phyloP scores from a whole-genome alignment of 768 basidiomycete species.

The Dictyophora rubrovolvata region DNA sequence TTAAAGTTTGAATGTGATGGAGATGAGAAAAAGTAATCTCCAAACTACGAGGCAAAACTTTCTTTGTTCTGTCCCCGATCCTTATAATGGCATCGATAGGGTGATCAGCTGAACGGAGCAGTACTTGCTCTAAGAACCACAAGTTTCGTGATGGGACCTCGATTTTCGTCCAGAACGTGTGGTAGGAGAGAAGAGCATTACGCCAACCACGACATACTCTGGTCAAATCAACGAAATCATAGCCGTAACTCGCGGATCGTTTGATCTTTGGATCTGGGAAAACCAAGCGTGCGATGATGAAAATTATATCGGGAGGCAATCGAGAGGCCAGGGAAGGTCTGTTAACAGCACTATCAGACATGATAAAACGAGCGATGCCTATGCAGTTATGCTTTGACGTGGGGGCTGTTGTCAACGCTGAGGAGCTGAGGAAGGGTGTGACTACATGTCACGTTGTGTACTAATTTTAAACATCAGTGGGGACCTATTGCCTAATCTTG shows the following conservation, averaged over 20 bases:
- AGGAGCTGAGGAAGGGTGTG: background rate
- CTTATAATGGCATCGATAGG: background rate
- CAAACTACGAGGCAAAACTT: background rate
- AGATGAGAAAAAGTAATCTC: background rate
- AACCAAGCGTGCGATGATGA: background rate
- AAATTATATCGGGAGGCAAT: background rate
- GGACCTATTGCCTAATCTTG: no score
- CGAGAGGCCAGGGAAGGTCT: background rate
- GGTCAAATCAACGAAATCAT: background rate
- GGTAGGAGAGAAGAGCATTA: background rate
- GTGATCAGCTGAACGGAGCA: background rate
- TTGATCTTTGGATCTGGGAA: background rate
- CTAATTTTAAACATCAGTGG: no score
- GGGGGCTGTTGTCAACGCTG: background rate
- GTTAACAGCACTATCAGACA: background rate
- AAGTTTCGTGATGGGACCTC: background rate
- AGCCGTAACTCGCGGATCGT: background rate
- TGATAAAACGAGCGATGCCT: background rate
- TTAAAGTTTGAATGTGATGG: background rate
- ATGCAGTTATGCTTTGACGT: background rate
- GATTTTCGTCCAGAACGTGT: background rate
- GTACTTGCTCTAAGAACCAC: background rate
- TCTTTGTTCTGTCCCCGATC: no score
- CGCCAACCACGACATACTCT: background rate
- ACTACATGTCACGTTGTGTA: background rate